Conservation (phyloP, 164 flowering plant genomes). For the Umbilicus rupestris region DNA sequence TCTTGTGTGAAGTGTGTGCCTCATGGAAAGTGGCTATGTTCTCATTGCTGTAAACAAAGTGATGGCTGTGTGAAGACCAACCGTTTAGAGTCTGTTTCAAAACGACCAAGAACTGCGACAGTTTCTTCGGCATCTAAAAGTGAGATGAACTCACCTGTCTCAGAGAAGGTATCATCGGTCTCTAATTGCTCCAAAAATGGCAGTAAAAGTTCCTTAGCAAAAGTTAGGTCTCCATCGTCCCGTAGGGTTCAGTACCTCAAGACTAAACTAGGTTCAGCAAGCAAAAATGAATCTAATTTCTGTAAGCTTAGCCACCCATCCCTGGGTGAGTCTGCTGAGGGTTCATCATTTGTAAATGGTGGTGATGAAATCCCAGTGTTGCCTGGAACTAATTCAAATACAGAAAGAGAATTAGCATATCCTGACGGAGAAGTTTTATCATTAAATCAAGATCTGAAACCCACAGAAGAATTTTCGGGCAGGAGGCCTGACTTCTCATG, state of each 20-base stretch:
- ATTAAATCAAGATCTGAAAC: slow-evolving; percentile 17
- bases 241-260: slow-evolving; percentile 18
- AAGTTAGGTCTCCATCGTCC: slow-evolving; percentile 32
- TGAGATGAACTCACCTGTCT: slow-evolving; percentile 27
- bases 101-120: slow-evolving; percentile 52
- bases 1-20: slow-evolving; percentile 58
- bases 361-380: slow-evolving; percentile 23
- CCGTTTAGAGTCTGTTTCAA: slow-evolving; percentile 37
- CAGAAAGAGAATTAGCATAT: slow-evolving; percentile 21
- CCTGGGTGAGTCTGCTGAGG: slow-evolving; percentile 27
- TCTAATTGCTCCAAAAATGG: slow-evolving; percentile 32
- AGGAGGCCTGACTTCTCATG: slow-evolving; percentile 21
- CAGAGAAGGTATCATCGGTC: slow-evolving; percentile 30
- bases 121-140: slow-evolving; percentile 27
- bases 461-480: slow-evolving; percentile 27
- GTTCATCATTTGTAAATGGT: slow-evolving; percentile 22
- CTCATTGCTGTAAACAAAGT: slow-evolving; percentile 43
- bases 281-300: slow-evolving; percentile 22
- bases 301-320: slow-evolving; percentile 17
- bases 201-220: slow-evolving; percentile 46
- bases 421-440: slow-evolving; percentile 24
- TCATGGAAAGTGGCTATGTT: slow-evolving; percentile 85
- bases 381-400: slow-evolving; percentile 20
- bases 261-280: slow-evolving; percentile 29
- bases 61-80: slow-evolving; percentile 30